Evolutionary conservation across 192 early-diverging fungal genomes (phyloP).

Genomic region (Chytriomyces hyalinus): DNA sequence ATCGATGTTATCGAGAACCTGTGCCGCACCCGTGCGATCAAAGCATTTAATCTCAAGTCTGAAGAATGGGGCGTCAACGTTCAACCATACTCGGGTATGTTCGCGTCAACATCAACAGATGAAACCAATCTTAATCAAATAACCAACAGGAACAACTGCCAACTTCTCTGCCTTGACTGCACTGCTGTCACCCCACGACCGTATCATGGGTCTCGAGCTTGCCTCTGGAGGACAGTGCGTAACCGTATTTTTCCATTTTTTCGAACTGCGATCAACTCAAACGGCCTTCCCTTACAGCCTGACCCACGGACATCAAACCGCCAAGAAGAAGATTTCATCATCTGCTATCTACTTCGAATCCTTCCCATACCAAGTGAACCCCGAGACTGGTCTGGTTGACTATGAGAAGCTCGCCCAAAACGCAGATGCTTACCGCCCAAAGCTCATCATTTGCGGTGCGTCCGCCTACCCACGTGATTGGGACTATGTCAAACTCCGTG

Average conservation of each 20-base stretch:
- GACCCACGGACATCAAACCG: conserved; percentile 99
- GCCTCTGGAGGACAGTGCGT: conserved; percentile 94
- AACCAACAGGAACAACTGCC: conserved; percentile 76
- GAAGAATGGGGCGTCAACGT: conserved; percentile 99
- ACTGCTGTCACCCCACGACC: conserved; percentile 93
- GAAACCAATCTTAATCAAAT: not conserved
- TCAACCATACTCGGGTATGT: conserved; percentile 93
- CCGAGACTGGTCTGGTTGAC: conserved; percentile 87
- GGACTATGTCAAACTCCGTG: conserved; percentile 94
- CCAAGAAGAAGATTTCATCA: conserved; percentile 99
- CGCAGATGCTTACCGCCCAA: conserved; percentile 94
- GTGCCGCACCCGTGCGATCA: conserved; percentile 93
- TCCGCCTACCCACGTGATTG: conserved; percentile 98
- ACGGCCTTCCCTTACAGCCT: conserved; percentile 48
- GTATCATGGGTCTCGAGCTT: conserved; percentile 99
- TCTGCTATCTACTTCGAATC: conserved; percentile 99
- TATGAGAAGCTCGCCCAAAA: conserved; percentile 94
- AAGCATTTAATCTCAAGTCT: conserved; percentile 87
- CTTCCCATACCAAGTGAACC: conserved; percentile 96
- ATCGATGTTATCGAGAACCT: conserved; percentile 95
- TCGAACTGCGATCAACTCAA: too few relatives aligned
- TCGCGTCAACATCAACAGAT: not conserved
- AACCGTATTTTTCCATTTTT: not conserved
- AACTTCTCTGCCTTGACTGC: conserved; percentile 99
- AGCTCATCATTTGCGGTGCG: conserved; percentile 98